Conservation (phyloP, 192 early-diverging fungal genomes). For the Chytriomyces sp. region DNA sequence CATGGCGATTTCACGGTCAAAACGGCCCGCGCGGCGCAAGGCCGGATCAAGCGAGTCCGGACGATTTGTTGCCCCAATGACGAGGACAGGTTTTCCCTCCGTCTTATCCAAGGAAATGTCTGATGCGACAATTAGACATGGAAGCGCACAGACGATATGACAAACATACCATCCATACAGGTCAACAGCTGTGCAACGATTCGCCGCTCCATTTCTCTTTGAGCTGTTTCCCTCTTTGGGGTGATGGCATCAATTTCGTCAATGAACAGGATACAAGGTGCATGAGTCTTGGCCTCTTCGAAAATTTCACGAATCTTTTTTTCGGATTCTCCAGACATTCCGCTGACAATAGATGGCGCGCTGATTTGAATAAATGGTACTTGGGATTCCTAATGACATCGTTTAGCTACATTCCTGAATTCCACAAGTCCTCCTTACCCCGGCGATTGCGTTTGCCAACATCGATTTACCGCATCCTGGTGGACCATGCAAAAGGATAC, state of each 20-base stretch:
- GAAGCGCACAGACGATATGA: not conserved
- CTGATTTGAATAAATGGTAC: conserved; percentile 94
- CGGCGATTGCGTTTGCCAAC: conserved; percentile 96
- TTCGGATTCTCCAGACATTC: conserved; percentile 98
- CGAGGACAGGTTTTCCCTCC: conserved; percentile 81
- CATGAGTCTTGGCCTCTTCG: conserved; percentile 88
- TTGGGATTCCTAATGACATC: conserved; percentile 66
- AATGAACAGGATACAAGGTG: conserved; percentile 93
- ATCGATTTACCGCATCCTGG: conserved; percentile 97
- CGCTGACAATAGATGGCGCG: conserved; percentile 92
- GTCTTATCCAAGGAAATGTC: conserved; percentile 91
- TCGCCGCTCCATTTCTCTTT: conserved; percentile 93
- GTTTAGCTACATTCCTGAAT: conserved; percentile 7
- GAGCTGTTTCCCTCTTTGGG: conserved; percentile 87
- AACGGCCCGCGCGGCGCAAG: conserved; percentile 81
- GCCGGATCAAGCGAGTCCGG: conserved; percentile 86
- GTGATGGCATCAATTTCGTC: conserved; percentile 99
- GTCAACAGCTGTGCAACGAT: conserved; percentile 97
- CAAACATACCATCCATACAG: conserved; percentile 82
- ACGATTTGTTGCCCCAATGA: conserved; percentile 91
- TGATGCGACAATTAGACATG: conserved; percentile 37
- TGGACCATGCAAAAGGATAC: conserved; percentile 93
- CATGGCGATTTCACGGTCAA: conserved; percentile 85
- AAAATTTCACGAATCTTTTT: conserved; percentile 98
- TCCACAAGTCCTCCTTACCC: conserved; percentile 45